phyloP scores from a whole-genome alignment of 768 basidiomycete species.

The Trametes gibbosa region DNA sequence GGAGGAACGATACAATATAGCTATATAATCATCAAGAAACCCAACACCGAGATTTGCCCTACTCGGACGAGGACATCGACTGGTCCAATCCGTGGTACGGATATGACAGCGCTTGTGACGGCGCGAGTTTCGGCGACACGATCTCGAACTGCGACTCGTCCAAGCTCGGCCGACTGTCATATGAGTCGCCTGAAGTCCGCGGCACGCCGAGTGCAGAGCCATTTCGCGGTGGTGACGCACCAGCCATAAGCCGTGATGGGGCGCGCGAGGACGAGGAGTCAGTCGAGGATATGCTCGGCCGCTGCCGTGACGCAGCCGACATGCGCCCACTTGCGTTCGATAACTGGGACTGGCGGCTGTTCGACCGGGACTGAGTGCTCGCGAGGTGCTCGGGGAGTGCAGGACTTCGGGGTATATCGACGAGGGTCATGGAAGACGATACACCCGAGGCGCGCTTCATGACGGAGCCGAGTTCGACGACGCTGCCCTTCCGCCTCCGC shows the following conservation, averaged over 20 bases:
- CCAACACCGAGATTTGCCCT: neutral
- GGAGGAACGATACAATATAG: neutral
- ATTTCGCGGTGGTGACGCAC: slow-evolving; percentile 32
- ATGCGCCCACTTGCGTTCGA: slow-evolving; percentile 11
- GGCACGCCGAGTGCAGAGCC: slow-evolving; percentile 26
- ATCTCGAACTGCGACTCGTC: slow-evolving; percentile 70
- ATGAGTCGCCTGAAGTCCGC: slow-evolving; percentile 40
- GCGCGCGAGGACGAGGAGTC: slow-evolving; percentile 21
- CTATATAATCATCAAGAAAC: neutral
- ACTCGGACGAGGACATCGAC: slow-evolving; percentile 23
- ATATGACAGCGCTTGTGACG: slow-evolving; percentile 43
- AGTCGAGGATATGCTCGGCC: slow-evolving; percentile 25
- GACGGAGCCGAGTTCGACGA: slow-evolving; percentile 39
- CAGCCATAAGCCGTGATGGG: slow-evolving; percentile 11
- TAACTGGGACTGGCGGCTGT: slow-evolving; percentile 25
- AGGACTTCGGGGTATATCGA: slow-evolving; percentile 60
- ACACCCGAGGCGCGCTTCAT: slow-evolving; percentile 28
- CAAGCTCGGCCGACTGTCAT: slow-evolving; percentile 49
- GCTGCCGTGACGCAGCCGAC: slow-evolving; percentile 14
- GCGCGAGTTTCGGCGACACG: slow-evolving; percentile 43
- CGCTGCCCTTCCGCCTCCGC: slow-evolving; percentile 40
- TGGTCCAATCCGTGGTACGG: slow-evolving; percentile 57
- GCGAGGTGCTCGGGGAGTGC: slow-evolving; percentile 45
- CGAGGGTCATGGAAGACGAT: slow-evolving; percentile 32
- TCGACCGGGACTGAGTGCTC: slow-evolving; percentile 16